Conservation (phyloP, 2,329 filamentous ascomycete genomes). For the Cladosporium sp. region DNA sequence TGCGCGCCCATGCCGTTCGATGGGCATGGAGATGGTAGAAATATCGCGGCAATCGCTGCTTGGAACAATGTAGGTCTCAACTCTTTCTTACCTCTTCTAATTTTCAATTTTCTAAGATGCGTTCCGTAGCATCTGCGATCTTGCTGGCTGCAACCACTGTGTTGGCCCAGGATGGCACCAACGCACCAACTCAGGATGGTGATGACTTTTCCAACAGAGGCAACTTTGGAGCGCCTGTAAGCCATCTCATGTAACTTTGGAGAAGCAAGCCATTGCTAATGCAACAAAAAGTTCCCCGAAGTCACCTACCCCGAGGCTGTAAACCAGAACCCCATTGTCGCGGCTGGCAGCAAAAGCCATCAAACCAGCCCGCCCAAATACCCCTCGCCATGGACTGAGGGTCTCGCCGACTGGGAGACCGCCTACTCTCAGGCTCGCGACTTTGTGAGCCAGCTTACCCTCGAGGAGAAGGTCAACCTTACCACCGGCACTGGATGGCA, state of each 20-base stretch:
- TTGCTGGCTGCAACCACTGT: conserved; percentile 6
- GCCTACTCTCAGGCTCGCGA: conserved; percentile 29
- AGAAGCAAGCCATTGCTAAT: background rate
- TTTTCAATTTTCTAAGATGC: conserved; percentile 3
- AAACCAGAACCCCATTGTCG: conserved; percentile 22
- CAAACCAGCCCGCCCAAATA: conserved; percentile 25
- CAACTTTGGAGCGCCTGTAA: conserved; percentile 11
- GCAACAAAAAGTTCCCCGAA: conserved; percentile 19
- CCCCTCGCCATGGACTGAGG: conserved; percentile 27
- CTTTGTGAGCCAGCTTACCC: conserved; percentile 30
- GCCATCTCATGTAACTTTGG: background rate
- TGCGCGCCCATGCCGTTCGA: background rate
- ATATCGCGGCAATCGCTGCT: background rate
- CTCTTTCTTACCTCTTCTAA: background rate
- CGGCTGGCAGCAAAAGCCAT: conserved; percentile 21
- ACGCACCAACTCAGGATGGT: conserved; percentile 1
- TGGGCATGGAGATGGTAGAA: background rate
- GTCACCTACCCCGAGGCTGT: conserved; percentile 25
- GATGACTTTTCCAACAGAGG: conserved; percentile 7
- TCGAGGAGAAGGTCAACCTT: conserved; percentile 32
- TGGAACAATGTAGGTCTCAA: background rate
- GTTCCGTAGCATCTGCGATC: conserved; percentile 5
- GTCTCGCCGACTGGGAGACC: conserved; percentile 42
- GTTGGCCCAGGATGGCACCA: conserved; percentile 1
- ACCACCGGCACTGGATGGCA: conserved; percentile 48